Base-by-base conservation (phyloP, 2,329 filamentous ascomycete species). In the Parastagonospora avenae region DNA sequence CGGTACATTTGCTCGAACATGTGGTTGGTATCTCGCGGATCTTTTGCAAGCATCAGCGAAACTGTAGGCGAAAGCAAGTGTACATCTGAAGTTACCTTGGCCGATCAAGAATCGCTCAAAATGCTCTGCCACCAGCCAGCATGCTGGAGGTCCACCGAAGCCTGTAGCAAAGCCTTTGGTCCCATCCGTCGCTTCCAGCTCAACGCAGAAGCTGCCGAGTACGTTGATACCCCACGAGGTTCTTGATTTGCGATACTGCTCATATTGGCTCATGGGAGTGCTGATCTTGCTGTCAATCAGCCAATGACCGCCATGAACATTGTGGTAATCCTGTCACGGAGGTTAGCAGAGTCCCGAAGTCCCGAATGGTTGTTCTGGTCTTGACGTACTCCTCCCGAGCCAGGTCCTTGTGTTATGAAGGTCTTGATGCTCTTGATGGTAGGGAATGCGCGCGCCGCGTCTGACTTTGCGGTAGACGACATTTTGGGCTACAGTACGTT, bases 1-100 rank as follows among this genome's bases (percentile, higher is more conserved):
- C 92, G 87, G 80, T 96, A 97, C 92, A 97, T 96, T 74, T 95
- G 91, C 79, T 97, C 92, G 71, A 95, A 97, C 28, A 97, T 80
- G 57, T 92, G 84, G 76, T 96, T 96, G 46, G 91, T 95, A 70
- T 97, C 91, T 63, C 92, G 84, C 9, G 92, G 92, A 73, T 97
- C 92, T 24, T 24, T 24, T 85, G 50, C 12, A 8, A n/a, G 2
- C 4, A 11, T 43, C 28, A 39, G 35, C n/a, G 14, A 19, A 29
- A 16, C 15, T 15, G 4, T 11, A 12, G 1, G 10, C 38, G 14
- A 28, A 32, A 8, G 2, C 7, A n/a, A 11, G 9, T 11, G 10
- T 19, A 10, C 10, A 9, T 7, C 14, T 3, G 15, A 32, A 43
- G 74, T 57, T 67, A 84, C 82, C 82, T 64, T 90, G 87, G 36